These are phyloP conservation scores for Acanthamoeba royreba DNA, from an alignment of 208 protist genomes.

Conservation along the genomic window DNA sequence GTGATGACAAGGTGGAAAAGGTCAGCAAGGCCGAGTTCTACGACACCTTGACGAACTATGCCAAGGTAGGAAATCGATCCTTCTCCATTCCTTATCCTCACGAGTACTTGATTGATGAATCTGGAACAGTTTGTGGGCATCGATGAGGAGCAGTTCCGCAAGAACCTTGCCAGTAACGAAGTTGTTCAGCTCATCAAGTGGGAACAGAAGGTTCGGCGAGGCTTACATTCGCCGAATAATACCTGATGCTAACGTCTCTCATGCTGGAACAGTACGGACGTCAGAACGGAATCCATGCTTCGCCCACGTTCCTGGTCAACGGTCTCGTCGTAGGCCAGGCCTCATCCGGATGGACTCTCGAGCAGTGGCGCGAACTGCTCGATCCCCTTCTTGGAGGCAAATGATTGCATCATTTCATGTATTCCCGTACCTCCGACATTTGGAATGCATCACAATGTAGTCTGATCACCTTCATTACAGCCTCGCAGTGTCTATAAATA, in stretches of 20 bases:
- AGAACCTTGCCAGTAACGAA: conserved; percentile 9
- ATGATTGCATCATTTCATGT: background rate
- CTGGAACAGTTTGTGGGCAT: background rate
- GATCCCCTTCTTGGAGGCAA: background rate
- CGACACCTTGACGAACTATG: background rate
- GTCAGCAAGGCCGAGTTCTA: conserved; percentile 17
- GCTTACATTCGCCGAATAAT: background rate
- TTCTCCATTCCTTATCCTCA: background rate
- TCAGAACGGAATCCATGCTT: conserved; percentile 1
- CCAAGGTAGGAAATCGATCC: background rate
- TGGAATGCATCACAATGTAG: no score
- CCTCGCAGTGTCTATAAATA: no score
- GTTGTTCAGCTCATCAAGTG: conserved; percentile 35
- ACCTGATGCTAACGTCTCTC: background rate
- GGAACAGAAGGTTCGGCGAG: background rate
- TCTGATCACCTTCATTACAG: no score
- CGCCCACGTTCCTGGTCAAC: conserved; percentile 27
- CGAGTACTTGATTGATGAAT: background rate
- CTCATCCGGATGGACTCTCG: background rate
- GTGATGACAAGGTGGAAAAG: conserved; percentile 5
- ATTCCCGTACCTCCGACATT: no score
- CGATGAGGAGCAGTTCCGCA: background rate
- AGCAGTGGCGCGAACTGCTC: conserved; percentile 20
- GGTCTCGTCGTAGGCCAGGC: background rate
- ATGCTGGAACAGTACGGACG: background rate